Conservation (phyloP, 495 filamentous ascomycete genomes). For the Penicillium coprophilum region DNA sequence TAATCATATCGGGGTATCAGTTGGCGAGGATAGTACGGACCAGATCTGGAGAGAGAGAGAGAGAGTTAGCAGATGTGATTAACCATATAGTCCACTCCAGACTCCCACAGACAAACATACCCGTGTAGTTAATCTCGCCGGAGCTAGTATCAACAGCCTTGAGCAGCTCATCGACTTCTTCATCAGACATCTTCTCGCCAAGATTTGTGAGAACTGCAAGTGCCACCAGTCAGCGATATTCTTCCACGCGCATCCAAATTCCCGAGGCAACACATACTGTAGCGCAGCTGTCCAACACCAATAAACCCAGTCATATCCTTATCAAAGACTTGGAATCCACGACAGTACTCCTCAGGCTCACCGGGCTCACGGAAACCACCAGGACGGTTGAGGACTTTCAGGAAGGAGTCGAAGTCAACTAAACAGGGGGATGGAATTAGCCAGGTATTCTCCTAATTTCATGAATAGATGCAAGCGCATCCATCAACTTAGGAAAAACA, state of each 20-base stretch:
- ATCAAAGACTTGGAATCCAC: slow-evolving; percentile 98
- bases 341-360: slow-evolving; percentile 95
- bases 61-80: not conserved
- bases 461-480: not conserved
- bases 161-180: slow-evolving; percentile 96
- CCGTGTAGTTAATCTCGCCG: slow-evolving; percentile 95
- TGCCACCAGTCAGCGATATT: slow-evolving; percentile 1
- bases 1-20: slow-evolving; percentile 48
- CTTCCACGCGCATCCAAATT: not conserved
- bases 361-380: slow-evolving; percentile 97
- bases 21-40: slow-evolving; percentile 94
- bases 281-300: slow-evolving; percentile 92
- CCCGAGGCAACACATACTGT: slow-evolving; percentile 52
- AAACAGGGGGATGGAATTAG: slow-evolving; percentile 2
- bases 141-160: slow-evolving; percentile 94
- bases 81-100: not conserved
- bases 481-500: not conserved
- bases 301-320: slow-evolving; percentile 99
- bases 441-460: not conserved
- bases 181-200: slow-evolving; percentile 98
- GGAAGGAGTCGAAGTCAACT: slow-evolving; percentile 99
- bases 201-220: slow-evolving; percentile 82
- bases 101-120: slow-evolving; percentile 46
- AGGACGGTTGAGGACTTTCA: slow-evolving; percentile 91
- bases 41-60: slow-evolving; percentile 57